Conservation (phyloP, 306 rosid species). For the Dalbergia cochinchinensis region DNA sequence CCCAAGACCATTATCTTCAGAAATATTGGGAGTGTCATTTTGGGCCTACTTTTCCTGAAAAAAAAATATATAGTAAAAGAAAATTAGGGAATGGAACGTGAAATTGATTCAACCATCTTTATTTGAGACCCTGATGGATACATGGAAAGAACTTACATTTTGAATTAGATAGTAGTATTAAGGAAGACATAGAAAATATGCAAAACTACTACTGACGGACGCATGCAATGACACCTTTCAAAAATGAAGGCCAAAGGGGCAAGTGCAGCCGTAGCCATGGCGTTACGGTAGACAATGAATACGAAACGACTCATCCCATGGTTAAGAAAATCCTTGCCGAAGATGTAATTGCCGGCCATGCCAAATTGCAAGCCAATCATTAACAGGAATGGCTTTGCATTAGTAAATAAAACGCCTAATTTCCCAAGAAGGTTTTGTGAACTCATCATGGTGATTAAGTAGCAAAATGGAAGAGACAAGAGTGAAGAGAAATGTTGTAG, state of each 20-base stretch:
- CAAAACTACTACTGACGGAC: neutral
- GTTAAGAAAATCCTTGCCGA: conserved; percentile 65
- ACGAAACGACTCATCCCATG: conserved; percentile 76
- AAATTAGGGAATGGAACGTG: neutral
- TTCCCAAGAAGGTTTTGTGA: neutral
- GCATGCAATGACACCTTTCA: conserved; percentile 58
- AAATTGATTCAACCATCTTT: neutral
- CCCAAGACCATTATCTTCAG: conserved; percentile 67
- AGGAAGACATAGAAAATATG: neutral
- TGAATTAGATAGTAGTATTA: neutral
- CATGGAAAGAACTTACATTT: neutral
- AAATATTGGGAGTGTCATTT: conserved; percentile 65
- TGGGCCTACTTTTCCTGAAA: conserved; percentile 73
- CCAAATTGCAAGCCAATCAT: conserved; percentile 75
- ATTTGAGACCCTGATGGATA: neutral
- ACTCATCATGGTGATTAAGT: conserved; percentile 12
- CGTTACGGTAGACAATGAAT: conserved; percentile 71
- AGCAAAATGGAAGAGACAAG: neutral
- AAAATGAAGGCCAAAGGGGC: conserved; percentile 68
- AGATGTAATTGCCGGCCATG: conserved; percentile 68
- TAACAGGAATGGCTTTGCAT: conserved; percentile 64
- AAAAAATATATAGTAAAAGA: neutral
- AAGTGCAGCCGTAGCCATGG: conserved; percentile 57
- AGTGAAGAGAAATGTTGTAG: conserved; percentile 13
- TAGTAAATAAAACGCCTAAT: conserved; percentile 1